A percentile compares a stretch with the other conserved stretches of the same genome.
Conservation (phyloP, 1,284 basidiomycete species). For the Trametes sp. region DNA sequence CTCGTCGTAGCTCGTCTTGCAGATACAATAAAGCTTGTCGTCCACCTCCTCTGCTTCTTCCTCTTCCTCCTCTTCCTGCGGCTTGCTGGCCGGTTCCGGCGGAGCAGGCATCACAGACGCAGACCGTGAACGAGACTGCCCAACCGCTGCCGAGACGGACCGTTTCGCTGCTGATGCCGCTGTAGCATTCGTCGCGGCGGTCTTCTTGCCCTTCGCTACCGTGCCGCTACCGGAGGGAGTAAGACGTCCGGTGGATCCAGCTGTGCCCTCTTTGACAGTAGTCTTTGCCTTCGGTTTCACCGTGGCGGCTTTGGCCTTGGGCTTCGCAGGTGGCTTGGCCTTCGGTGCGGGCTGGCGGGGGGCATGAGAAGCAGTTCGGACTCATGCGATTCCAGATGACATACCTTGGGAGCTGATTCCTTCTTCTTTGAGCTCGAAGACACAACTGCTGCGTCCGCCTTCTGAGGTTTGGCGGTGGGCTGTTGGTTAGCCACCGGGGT, state of each 20-base stretch:
- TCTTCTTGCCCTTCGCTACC: slow-evolving; percentile 42
- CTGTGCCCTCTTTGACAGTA: slow-evolving; percentile 26
- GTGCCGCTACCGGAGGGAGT: slow-evolving; percentile 31
- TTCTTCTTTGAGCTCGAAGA: slow-evolving; percentile 51
- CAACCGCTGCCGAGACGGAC: slow-evolving; percentile 37
- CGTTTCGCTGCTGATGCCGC: slow-evolving; percentile 38
- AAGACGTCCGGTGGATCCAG: slow-evolving; percentile 25
- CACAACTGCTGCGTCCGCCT: slow-evolving; percentile 28
- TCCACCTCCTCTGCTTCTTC: slow-evolving; percentile 68
- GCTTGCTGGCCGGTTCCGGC: slow-evolving; percentile 46
- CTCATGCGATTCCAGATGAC: slow-evolving; percentile 19
- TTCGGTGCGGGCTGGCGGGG: slow-evolving; percentile 53
- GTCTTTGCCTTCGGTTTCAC: slow-evolving; percentile 51
- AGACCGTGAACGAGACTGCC: slow-evolving; percentile 67
- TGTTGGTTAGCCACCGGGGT: slow-evolving; percentile 11
- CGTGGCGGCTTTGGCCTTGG: slow-evolving; percentile 47
- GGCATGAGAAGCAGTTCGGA: too few relatives aligned
- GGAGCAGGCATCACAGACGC: slow-evolving; percentile 65
- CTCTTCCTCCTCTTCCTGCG: slow-evolving; percentile 54
- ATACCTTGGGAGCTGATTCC: slow-evolving; percentile 53
- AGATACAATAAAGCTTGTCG: slow-evolving; percentile 84
- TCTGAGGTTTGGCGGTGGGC: slow-evolving; percentile 24
- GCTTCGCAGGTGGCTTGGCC: slow-evolving; percentile 46
- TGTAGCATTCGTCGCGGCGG: slow-evolving; percentile 24
- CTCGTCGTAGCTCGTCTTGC: slow-evolving; percentile 83